Percentiles rank a stretch among this genome's conserved stretches.
Evolutionary conservation across 192 early-diverging fungal species (phyloP).

Genomic region (Linnemannia hyalina): DNA sequence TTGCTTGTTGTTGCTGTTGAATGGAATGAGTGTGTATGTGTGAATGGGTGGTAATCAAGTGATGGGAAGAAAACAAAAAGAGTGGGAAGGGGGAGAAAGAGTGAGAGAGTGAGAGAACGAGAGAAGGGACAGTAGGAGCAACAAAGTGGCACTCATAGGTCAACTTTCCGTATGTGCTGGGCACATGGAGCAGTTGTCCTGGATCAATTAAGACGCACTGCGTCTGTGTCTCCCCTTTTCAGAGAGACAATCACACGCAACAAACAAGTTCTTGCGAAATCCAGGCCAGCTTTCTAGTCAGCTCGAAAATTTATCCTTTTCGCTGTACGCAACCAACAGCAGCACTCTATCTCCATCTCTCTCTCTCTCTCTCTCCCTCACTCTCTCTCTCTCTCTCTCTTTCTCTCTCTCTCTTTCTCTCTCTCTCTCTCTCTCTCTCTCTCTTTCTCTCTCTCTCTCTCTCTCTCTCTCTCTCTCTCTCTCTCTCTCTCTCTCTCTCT

Average conservation of each 20-base stretch:
- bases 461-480: not conserved
- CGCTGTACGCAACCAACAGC: not conserved
- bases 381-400: not conserved
- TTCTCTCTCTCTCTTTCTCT: not conserved
- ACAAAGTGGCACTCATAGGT: no score
- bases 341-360: not conserved
- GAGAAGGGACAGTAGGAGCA: not conserved
- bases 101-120: not conserved
- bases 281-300: not conserved
- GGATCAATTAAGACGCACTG: no score
- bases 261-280: constrained; percentile 6
- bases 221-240: not conserved
- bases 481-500: not conserved
- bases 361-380: not conserved
- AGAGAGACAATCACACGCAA: not conserved
- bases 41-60: not conserved
- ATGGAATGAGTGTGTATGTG: not conserved
- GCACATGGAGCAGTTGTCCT: no score
- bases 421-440: not conserved
- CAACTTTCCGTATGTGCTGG: not conserved
- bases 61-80: not conserved
- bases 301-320: not conserved
- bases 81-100: not conserved
- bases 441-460: no score
- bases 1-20: not conserved